These are phyloP conservation scores for Podaxis sp. DNA, from an alignment of 768 basidiomycete genomes.

Conservation along the genomic window DNA sequence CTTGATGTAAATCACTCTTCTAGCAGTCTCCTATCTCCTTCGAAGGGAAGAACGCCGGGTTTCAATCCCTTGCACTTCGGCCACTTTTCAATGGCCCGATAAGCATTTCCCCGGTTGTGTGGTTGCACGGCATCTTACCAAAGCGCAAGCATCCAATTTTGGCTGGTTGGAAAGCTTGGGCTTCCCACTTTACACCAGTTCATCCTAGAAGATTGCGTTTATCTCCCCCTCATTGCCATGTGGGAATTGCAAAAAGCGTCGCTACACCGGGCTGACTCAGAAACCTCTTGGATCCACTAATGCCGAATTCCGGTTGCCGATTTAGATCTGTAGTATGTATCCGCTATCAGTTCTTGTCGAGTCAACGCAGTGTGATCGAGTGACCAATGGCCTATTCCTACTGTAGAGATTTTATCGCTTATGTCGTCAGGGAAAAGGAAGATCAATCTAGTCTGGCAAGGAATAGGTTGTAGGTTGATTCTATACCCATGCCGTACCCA, in stretches of 20 bases:
- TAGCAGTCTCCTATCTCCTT: neutral
- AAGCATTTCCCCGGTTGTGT: neutral
- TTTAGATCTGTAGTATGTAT: neutral
- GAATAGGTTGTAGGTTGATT: neutral
- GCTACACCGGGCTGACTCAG: neutral
- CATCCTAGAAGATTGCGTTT: neutral
- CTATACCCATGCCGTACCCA: neutral
- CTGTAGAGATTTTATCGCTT: neutral
- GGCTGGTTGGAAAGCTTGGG: neutral
- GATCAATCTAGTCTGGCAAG: neutral
- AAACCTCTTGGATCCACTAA: neutral
- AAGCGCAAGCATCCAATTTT: neutral
- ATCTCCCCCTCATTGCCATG: constrained; percentile 5
- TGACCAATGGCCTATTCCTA: neutral
- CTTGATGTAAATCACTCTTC: neutral
- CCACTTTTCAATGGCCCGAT: constrained; percentile 2
- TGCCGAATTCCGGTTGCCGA: neutral
- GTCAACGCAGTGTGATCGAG: neutral
- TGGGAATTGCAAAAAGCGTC: neutral
- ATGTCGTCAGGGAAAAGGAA: neutral
- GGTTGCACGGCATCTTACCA: neutral
- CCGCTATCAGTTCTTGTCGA: neutral
- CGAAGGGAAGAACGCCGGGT: neutral
- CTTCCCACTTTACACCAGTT: neutral
- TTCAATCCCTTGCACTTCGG: neutral